phyloP scores from a whole-genome alignment of 2,329 filamentous ascomycete genomes.

The Arthrinium phaeospermum region DNA sequence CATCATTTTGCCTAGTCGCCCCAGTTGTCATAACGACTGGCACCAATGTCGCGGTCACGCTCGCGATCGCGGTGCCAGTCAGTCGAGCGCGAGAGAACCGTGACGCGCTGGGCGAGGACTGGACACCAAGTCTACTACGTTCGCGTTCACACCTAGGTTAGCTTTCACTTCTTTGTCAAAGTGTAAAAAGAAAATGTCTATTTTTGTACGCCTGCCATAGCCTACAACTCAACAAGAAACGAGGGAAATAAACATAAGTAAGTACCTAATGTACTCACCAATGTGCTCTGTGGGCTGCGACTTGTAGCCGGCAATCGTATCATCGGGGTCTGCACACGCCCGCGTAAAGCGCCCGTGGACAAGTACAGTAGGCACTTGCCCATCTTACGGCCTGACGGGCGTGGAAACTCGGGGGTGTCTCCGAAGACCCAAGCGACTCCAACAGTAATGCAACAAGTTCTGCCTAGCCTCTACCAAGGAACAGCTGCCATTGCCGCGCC shows the following conservation, averaged over 20 bases:
- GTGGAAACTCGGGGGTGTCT: neutral
- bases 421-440: neutral
- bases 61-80: neutral
- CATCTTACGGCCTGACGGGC: too few relatives aligned
- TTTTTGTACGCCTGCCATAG: too few relatives aligned
- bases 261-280: too few relatives aligned
- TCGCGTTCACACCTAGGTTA: too few relatives aligned
- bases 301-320: too few relatives aligned
- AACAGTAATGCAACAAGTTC: neutral
- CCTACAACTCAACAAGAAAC: too few relatives aligned
- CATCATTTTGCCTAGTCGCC: neutral
- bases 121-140: neutral
- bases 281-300: too few relatives aligned
- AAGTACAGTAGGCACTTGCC: neutral
- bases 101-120: neutral
- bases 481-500: neutral
- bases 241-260: too few relatives aligned
- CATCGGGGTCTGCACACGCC: too few relatives aligned
- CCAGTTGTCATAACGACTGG: slow-evolving; percentile 11
- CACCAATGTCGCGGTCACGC: neutral
- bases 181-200: too few relatives aligned
- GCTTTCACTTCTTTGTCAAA: too few relatives aligned
- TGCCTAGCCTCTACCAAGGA: neutral
- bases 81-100: neutral
- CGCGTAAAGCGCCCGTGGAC: too few relatives aligned